Conservation (phyloP, 371 early-diverging fungal genomes). For the Umbelopsis sp. region DNA sequence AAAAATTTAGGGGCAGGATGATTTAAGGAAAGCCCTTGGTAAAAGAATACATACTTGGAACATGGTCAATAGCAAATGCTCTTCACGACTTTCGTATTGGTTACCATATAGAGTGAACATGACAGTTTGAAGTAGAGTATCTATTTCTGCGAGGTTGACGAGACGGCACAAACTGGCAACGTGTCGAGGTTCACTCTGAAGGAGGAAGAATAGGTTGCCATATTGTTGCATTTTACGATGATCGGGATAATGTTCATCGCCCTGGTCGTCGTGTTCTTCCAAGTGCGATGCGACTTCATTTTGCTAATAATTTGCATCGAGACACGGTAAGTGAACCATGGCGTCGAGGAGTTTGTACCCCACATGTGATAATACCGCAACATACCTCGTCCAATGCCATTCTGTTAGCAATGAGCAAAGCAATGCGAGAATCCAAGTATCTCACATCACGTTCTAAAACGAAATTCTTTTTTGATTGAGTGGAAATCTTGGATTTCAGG, state of each 20-base stretch:
- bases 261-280: constrained; percentile 74
- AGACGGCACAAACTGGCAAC: constrained; percentile 85
- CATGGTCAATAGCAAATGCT: constrained; percentile 93
- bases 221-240: constrained; percentile 86
- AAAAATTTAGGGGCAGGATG: neutral
- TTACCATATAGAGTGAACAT: constrained; percentile 97
- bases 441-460: constrained; percentile 93
- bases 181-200: constrained; percentile 92
- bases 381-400: constrained; percentile 85
- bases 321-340: neutral
- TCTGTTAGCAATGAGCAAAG: constrained; percentile 90
- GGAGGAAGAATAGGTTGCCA: constrained; percentile 91
- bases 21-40: too few relatives aligned
- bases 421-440: constrained; percentile 92
- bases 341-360: too few relatives aligned
- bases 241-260: constrained; percentile 76
- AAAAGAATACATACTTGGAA: constrained; percentile 71
- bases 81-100: constrained; percentile 95
- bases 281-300: constrained; percentile 76
- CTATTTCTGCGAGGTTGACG: constrained; percentile 89
- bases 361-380: too few relatives aligned
- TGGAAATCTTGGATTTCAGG: constrained; percentile 86
- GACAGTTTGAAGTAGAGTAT: constrained; percentile 90
- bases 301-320: constrained; percentile 50
- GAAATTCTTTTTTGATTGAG: constrained; percentile 95